Evolutionary conservation across 768 basidiomycete species (phyloP), one percentile per base, ranked within the genome.

Genomic region (Tephrocybe sp.): DNA sequence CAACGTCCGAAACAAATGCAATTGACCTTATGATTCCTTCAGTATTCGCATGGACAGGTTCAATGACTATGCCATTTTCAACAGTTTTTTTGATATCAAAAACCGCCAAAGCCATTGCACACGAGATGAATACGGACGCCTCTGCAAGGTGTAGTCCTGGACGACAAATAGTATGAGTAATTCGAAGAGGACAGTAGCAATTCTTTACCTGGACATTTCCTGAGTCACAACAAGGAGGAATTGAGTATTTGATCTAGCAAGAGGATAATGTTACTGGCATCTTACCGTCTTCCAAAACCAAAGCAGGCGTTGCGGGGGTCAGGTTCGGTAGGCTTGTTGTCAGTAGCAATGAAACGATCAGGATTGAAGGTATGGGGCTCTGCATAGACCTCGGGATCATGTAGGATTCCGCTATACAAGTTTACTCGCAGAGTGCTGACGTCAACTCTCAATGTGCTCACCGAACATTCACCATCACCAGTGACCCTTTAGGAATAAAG

Each of bases 1-100:
- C 9, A 44, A 31, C 36, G 29, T 11, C 3, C 15, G n/a, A n/a
- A 45, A 22, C 8, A 16, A 6, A 7, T 4, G 7, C 8, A n/a
- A 45, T 60, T 52, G 54, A 77, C 83, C 82, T 84, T 56, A 84
- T 84, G 0, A 82, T 82, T 13, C 83, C 83, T 10, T 75, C 74
- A 12, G 80, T 81, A 29, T 76, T 76, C 13, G 78, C 79, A 19
- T 79, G 65, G 21, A 79, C 68, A 9, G 82, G 82, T 41, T 75
- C 75, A 27, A 82, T 58, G 23, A 69, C 61, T 8, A 71, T 48
- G 13, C 71, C 71, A 34, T 77, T 69, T 52, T 77, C 72, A 25
- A 77, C 59, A 43, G 24, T 15, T 36, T 67, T 67, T 4, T 63
- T 53, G 39, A 76, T 71, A 50, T 72, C 57, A 54, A 75, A 76